Percentiles rank a stretch among this genome's conserved stretches.
Conservation (phyloP, 2,329 filamentous ascomycete genomes). For the Fusarium subtropicale region DNA sequence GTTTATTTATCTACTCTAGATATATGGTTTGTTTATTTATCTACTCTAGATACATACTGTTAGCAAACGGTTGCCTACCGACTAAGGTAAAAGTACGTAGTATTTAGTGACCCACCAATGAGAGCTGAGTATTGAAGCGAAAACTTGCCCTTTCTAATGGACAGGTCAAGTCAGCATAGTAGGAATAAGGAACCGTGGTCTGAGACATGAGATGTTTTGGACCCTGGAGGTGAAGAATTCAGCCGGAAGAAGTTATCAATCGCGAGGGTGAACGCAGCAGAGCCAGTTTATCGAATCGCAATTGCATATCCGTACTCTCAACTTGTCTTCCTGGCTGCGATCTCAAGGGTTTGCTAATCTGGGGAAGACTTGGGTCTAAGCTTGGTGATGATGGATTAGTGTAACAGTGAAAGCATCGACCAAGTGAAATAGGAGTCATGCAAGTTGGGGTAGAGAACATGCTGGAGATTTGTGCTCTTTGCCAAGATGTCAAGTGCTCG, state of each 20-base stretch:
- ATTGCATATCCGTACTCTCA: not conserved
- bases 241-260: not conserved
- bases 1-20: not conserved
- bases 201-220: slow-evolving; percentile 29
- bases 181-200: slow-evolving; percentile 1
- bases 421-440: not conserved
- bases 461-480: not conserved
- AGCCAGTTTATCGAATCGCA: not conserved
- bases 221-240: not conserved
- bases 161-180: not conserved
- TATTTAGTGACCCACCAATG: slow-evolving; percentile 19
- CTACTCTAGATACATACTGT: not conserved
- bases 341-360: not conserved
- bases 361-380: not conserved
- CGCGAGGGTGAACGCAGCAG: not conserved
- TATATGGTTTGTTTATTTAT: not conserved
- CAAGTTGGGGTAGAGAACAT: not conserved
- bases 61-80: not conserved
- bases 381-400: not conserved
- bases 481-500: not conserved
- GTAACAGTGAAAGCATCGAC: not conserved
- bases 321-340: slow-evolving; percentile 1
- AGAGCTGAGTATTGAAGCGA: slow-evolving; percentile 7
- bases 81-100: not conserved
- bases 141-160: not conserved